Base-by-base conservation (phyloP, 495 filamentous ascomycete genomes). In the Letharia columbiana region DNA sequence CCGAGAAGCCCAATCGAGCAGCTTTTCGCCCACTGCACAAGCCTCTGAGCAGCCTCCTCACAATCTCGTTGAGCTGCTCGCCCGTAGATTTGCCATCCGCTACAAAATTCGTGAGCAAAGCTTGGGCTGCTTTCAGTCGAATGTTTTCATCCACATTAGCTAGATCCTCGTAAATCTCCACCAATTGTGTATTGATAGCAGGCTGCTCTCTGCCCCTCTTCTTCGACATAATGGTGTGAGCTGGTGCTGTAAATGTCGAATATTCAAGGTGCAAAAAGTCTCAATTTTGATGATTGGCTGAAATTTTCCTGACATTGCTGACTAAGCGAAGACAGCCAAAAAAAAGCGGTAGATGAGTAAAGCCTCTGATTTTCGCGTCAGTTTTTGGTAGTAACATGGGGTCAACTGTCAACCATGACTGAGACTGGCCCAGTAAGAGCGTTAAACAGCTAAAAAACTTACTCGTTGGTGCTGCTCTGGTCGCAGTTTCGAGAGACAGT, bases 21-120 rank as follows among this genome's bases (percentile, higher is more conserved):
- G 90, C 92, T 77, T 96, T 96, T 33, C 90, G 84, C 56, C 91
- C 88, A 72, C 91, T 96, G 63, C 92, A 91, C 37, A 98, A 83
- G 47, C 94, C 94, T 57, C 90, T 86, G 71, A 96, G 90, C 18
- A 98, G 80, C 42, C 92, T 80, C 67, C 77, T 78, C 45, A 89
- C 71, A 0, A 73, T 71, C 68, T 80, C 79, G 62, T 75, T 70
- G 42, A 82, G 73, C 66, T 79, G 75, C 15, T 79, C 78, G 65
- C 75, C 76, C 33, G 73, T 69, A 11, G 76, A 73, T 20, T 49
- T 31, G 69, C 77, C 72, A 45, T 79, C 74, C 15, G 77, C 70
- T 1, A 81, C 78, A 61, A 82, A 82, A 63, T 81, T 77, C 18
- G 77, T 77, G 4, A 82, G 73, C 33, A 83, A 72, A 10, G 69